Evolutionary conservation across 2,329 filamentous ascomycete species (phyloP), one percentile per base, ranked within the genome.

Genomic region (Trichoderma semiorbis): DNA sequence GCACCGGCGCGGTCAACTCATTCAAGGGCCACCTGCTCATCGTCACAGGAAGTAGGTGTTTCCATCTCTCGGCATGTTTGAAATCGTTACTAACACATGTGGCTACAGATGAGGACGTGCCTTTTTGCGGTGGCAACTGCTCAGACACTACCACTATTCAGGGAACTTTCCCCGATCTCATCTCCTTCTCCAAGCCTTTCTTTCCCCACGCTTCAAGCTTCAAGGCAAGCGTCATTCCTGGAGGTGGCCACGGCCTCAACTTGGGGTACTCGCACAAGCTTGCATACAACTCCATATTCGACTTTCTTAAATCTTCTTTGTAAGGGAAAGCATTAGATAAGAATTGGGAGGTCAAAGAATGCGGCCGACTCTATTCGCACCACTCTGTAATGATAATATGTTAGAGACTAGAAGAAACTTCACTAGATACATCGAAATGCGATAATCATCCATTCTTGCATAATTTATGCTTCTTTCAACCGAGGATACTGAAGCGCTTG

Each of bases 61-160:
- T 53, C 26, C 47, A 43, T 39, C 62, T 21, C 10, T 21, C 18
- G 32, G 39, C 3, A 26, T 26, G 11, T 32, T 10, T 26, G 7
- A 7, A 6, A 30, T 16, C 11, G 10, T 18, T 16, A 32, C 28
- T 71, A 30, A 71, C 26, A 12, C n/a, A n/a, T 12, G 11, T 2
- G 18, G 47, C 55, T 61, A 47, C 16, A 85, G 84, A 84, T 24
- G 78, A 78, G 14, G 86, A 90, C 63, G 72, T 86, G 12, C 85
- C 87, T 7, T 91, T 89, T 78, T 92, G 90, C 72, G 90, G 89
- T 4, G 87, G 88, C 30, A 85, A 91, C 78, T 91, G 89, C 80
- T 76, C 81, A 3, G 81, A 79, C 24, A 87, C 84, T 0, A 81
- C 80, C 16, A 74, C 78, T 53, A 78, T 83, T n/a, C 75, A 79